Evolutionary conservation across 768 basidiomycete genomes (phyloP), one percentile per base, ranked within the genome.

Genomic region (Chalciporus chontae): DNA sequence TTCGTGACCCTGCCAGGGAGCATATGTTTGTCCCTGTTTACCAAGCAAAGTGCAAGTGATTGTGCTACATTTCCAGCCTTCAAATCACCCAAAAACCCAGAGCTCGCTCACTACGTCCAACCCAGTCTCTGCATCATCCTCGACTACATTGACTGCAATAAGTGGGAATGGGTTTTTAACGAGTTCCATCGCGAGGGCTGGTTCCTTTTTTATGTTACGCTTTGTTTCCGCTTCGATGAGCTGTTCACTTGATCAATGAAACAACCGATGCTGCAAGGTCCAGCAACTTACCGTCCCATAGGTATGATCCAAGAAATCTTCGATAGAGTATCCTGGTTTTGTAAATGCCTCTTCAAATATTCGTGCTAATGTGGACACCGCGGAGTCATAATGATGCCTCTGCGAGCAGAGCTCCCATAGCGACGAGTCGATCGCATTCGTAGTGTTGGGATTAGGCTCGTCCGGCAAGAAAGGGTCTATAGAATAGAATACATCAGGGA

Each of bases 251-350:
- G 43, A 31, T 59, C 21, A 51, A 51, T 27, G 14, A 45, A 49
- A 27, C 29, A 29, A 8, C 17, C n/a, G 29, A 45, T 18, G 23
- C 10, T 24, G 17, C 3, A 32, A 43, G 40, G 8, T 21, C 31
- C 14, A 38, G 36, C 31, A 32, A 67, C 83, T 47, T 58, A 93
- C 90, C 56, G 90, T 91, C 34, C 76, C 78, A 60, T 91, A 93
- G 3, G 89, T 88, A 64, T 98, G 95, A 66, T 98, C 96, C 63
- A 97, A 67, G 67, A 98, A 99, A 64, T 98, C 95, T 57, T 98
- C 95, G 81, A 96, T 80, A 13, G 81, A 73, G 68, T 94, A 97
- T 31, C 75, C 77, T 15, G 86, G 90, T 63, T 95, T 97, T n/a
- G 92, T 97, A 70, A 99, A 96, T 5, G 88, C 85, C 63, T 94